phyloP scores from a whole-genome alignment of 305 asterid species.

The Ilex paraguariensis region DNA sequence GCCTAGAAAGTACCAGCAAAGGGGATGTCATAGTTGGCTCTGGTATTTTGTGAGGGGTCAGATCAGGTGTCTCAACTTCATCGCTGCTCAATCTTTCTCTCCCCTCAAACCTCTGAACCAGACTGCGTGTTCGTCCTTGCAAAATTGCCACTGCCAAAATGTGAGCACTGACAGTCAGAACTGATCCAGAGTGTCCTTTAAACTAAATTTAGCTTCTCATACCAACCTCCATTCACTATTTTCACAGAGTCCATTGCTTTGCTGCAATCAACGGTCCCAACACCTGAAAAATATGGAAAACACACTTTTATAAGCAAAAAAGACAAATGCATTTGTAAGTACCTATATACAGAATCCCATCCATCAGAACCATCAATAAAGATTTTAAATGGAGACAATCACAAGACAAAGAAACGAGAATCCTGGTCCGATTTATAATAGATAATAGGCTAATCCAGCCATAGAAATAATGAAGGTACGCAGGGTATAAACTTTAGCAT shows the following conservation, averaged over 20 bases:
- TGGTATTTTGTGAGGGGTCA: constrained; percentile 24
- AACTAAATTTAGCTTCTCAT: constrained; percentile 9
- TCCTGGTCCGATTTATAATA: too few relatives aligned
- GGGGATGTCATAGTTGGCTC: constrained; percentile 18
- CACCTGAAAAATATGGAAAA: constrained; percentile 38
- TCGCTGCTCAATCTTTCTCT: constrained; percentile 39
- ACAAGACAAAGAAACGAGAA: not conserved
- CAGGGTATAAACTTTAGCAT: too few relatives aligned
- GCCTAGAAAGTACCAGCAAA: constrained; percentile 5
- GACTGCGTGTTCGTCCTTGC: constrained; percentile 89
- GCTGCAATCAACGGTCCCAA: constrained; percentile 36
- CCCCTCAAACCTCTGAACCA: constrained; percentile 93
- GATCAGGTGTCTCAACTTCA: constrained; percentile 39
- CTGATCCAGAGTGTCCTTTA: constrained; percentile 10
- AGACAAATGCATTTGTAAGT: not conserved
- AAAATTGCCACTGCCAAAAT: constrained; percentile 63
- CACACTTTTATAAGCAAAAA: constrained; percentile 2
- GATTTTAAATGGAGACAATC: not conserved
- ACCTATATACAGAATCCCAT: not conserved
- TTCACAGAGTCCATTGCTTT: constrained; percentile 47
- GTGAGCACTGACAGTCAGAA: constrained; percentile 20
- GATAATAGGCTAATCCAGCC: not conserved
- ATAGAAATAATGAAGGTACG: too few relatives aligned
- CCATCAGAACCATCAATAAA: not conserved
- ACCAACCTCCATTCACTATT: constrained; percentile 90